Evolutionary conservation across 805 yeast genomes (phyloP).

Genomic region (Wickerhamiella brachini): DNA sequence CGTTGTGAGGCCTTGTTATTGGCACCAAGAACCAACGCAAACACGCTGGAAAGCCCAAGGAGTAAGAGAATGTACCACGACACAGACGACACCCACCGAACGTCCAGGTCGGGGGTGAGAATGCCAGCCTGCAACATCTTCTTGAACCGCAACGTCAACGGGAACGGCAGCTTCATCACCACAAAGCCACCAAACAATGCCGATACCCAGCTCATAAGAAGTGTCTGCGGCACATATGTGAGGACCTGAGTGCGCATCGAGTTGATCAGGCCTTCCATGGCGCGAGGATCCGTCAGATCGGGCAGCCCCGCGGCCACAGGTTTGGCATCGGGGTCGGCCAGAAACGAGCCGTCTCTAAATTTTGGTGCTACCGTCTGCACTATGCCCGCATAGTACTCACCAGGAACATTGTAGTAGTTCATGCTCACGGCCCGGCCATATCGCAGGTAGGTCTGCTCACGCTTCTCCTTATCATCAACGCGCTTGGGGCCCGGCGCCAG

Average conservation of each 20-base stretch:
- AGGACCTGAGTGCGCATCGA: constrained; percentile 74
- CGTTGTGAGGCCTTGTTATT: constrained; percentile 17
- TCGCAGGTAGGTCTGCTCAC: constrained; percentile 43
- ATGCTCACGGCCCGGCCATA: constrained; percentile 44
- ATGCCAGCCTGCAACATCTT: constrained; percentile 86
- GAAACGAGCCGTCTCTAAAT: constrained; percentile 40
- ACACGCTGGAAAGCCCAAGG: constrained; percentile 70
- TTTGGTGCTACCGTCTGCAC: constrained; percentile 34
- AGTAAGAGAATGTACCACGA: constrained; percentile 92
- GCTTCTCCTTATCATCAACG: constrained; percentile 35
- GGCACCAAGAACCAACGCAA: constrained; percentile 49
- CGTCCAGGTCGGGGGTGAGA: constrained; percentile 71
- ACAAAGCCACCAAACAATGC: constrained; percentile 86
- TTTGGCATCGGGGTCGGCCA: constrained; percentile 34
- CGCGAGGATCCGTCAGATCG: constrained; percentile 45
- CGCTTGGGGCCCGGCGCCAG: constrained; percentile 46
- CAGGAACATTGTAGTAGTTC: constrained; percentile 40
- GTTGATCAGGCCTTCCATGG: constrained; percentile 57
- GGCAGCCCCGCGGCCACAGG: constrained; percentile 35
- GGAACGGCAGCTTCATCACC: constrained; percentile 80
- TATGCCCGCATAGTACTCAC: constrained; percentile 34
- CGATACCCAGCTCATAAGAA: constrained; percentile 93
- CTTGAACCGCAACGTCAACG: constrained; percentile 78
- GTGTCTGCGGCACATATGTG: constrained; percentile 78
- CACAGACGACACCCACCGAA: constrained; percentile 80